A percentile compares a stretch with the other conserved stretches of the same genome.
Conservation (phyloP, 2,329 filamentous ascomycete species). For the Monilinia vaccinii-corymbosi region DNA sequence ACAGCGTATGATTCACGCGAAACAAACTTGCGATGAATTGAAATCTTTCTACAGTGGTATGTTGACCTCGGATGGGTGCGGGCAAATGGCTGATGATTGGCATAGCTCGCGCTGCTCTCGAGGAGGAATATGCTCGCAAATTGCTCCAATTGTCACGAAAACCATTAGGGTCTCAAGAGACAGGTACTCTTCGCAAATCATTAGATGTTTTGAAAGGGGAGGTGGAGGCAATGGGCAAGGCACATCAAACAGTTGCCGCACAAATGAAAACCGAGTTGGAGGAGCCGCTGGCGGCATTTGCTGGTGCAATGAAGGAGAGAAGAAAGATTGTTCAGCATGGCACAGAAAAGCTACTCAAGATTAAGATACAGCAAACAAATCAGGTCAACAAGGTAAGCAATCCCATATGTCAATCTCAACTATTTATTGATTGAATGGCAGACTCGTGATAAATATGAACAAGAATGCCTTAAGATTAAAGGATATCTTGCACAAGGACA, state of each 20-base stretch:
- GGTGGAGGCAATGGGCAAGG: slow-evolving; percentile 87
- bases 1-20: slow-evolving; percentile 89
- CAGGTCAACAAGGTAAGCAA: slow-evolving; percentile 74
- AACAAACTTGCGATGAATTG: slow-evolving; percentile 89
- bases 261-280: slow-evolving; percentile 97
- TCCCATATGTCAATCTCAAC: slow-evolving; percentile 10
- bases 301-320: slow-evolving; percentile 91
- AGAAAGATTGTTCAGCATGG: slow-evolving; percentile 92
- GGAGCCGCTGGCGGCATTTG: slow-evolving; percentile 84
- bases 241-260: slow-evolving; percentile 77
- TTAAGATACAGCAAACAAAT: slow-evolving; percentile 85
- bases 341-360: slow-evolving; percentile 88
- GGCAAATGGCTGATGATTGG: not conserved
- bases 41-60: slow-evolving; percentile 80
- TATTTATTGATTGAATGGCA: slow-evolving; percentile 29
- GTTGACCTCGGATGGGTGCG: slow-evolving; percentile 21
- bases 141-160: slow-evolving; percentile 80
- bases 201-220: slow-evolving; percentile 83
- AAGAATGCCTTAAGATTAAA: slow-evolving; percentile 97
- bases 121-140: slow-evolving; percentile 93
- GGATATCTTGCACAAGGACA: slow-evolving; percentile 96
- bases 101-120: slow-evolving; percentile 77
- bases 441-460: slow-evolving; percentile 90
- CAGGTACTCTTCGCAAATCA: slow-evolving; percentile 72
- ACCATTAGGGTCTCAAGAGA: slow-evolving; percentile 78